Percentiles rank a stretch among this genome's conserved stretches.
Evolutionary conservation across 306 rosid species (phyloP).

Genomic region (Cicer bijugum): DNA sequence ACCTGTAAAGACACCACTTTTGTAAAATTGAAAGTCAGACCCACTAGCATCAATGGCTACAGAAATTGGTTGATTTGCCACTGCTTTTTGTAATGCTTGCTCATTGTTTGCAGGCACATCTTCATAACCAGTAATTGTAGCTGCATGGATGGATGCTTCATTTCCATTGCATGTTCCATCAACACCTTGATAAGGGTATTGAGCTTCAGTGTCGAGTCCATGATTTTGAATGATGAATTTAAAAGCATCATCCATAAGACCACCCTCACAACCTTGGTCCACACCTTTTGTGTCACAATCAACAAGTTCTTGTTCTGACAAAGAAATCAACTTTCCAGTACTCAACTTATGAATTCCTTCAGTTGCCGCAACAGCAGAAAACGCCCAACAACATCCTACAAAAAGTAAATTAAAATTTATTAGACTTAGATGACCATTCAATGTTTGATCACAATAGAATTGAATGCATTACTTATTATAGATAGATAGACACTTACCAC

Average conservation of each 20-base stretch:
- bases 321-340: conserved; percentile 44
- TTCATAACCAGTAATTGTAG: conserved; percentile 45
- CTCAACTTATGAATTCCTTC: conserved; percentile 50
- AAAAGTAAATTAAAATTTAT: background rate
- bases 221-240: conserved; percentile 47
- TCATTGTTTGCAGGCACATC: conserved; percentile 53
- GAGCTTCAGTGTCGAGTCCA: conserved; percentile 45
- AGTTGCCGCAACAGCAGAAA: conserved; percentile 55
- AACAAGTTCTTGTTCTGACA: conserved; percentile 58
- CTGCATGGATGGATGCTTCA: conserved; percentile 2
- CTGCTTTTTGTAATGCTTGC: conserved; percentile 49
- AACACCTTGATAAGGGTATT: conserved; percentile 47
- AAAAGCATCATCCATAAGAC: conserved; percentile 54
- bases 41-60: conserved; percentile 58
- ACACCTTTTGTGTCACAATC: conserved; percentile 52
- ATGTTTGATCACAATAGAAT: background rate
- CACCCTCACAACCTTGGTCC: conserved; percentile 56
- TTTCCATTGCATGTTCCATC: conserved; percentile 44
- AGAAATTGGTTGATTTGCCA: conserved; percentile 53
- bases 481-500: conserved; percentile 47
- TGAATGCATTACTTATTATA: background rate
- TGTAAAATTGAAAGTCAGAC: conserved; percentile 46
- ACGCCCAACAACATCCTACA: conserved; percentile 61
- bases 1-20: conserved; percentile 55
- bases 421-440: background rate